Evolutionary conservation across 179 eudicot species (phyloP), one percentile per base, ranked within the genome.

Genomic region (Heliamphora pulchella): DNA sequence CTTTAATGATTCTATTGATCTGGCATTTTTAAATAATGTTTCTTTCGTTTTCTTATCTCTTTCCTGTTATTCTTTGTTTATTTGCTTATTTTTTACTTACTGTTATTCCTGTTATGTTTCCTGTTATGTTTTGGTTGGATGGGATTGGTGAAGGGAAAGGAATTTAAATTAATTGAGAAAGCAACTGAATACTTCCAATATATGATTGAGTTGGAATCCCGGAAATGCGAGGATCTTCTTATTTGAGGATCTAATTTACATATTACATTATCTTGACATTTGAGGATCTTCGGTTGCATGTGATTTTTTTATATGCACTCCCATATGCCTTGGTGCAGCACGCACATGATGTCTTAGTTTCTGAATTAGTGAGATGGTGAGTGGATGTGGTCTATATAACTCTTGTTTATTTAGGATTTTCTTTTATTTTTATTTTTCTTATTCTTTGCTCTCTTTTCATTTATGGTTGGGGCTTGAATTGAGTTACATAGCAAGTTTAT

Each of bases 41-140:
- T 78, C 50, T 78, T 51, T 68, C 8, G 15, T 51, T 74, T 54
- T 17, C 63, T 74, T 15, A 39, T 74, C 44, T 22, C 14, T 73
- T 20, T 0, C 11, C 17, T 5, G 53, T 15, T 11, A 50, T 71
- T 51, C n/a, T 18, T 44, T 2, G 31, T 31, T 31, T 31, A 31
- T 0, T 31, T 31, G 31, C 31, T 31, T 31, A 31, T 31, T 31
- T 31, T 31, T 31, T 31, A 31, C 31, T 31, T 31, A 31, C 0
- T 31, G 31, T 31, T 31, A 31, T 31, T 31, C 31, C 31, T 31
- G 31, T 31, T 31, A 31, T 31, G 31, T 2, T 71, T 48, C 3
- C 44, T 44, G 14, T 17, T 48, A 39, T 17, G 3, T 72, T 44
- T 51, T 20, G 20, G 46, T 22, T 72, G 44, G 61, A 17, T 4